Percentiles rank a stretch among this genome's conserved stretches.
Evolutionary conservation across 495 filamentous ascomycete genomes (phyloP).

Genomic region (Penicillium pancosmium): DNA sequence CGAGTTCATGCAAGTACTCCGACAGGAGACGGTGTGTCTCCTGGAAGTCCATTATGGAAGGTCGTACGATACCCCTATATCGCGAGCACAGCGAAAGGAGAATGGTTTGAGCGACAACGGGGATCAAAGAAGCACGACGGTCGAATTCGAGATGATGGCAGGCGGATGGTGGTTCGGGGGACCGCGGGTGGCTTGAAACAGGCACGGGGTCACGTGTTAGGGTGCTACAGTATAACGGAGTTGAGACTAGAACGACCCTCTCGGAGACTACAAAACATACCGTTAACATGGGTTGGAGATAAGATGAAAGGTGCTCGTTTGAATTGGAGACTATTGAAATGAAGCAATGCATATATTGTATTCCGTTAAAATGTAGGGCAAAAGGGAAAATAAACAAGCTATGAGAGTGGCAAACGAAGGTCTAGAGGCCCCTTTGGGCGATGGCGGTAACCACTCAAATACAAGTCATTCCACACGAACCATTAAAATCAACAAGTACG

Average conservation of each 20-base stretch:
- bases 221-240: neutral
- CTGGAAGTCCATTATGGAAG: slow-evolving; percentile 72
- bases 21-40: slow-evolving; percentile 74
- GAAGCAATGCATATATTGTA: slow-evolving; percentile 38
- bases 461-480: slow-evolving; percentile 31
- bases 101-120: neutral
- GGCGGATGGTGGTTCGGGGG: neutral
- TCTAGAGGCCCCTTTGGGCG: slow-evolving; percentile 17
- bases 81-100: slow-evolving; percentile 11
- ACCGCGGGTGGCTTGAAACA: slow-evolving; percentile 11
- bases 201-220: slow-evolving; percentile 7
- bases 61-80: slow-evolving; percentile 18
- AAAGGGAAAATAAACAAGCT: slow-evolving; percentile 26
- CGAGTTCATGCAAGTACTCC: slow-evolving; percentile 65
- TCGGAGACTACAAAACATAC: neutral
- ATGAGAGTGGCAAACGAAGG: slow-evolving; percentile 36
- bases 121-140: neutral
- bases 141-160: neutral
- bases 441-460: slow-evolving; percentile 24
- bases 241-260: neutral
- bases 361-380: slow-evolving; percentile 25
- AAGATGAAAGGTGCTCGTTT: neutral
- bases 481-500: slow-evolving; percentile 38
- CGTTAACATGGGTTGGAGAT: neutral
- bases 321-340: slow-evolving; percentile 1